phyloP scores from a whole-genome alignment of 2,329 filamentous ascomycete species.

The Fusarium napiforme region DNA sequence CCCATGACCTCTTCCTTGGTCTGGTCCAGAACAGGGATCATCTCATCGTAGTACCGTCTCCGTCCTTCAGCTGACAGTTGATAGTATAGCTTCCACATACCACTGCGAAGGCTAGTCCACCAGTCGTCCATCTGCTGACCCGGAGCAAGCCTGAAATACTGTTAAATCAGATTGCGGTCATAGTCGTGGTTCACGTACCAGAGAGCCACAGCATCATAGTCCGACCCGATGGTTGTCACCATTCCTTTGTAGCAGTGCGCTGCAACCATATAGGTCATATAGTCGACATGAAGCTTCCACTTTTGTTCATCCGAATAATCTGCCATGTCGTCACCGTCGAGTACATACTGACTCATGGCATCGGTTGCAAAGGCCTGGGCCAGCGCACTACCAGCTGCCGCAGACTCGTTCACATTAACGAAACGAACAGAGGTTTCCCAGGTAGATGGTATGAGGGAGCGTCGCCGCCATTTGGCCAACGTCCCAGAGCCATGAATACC shows the following conservation, averaged over 20 bases:
- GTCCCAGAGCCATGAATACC: slow-evolving; percentile 22
- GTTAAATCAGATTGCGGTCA: neutral
- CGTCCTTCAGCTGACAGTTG: slow-evolving; percentile 78
- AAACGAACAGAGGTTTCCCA: slow-evolving; percentile 70
- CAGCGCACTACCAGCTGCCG: slow-evolving; percentile 76
- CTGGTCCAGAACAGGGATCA: slow-evolving; percentile 78
- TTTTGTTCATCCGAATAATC: slow-evolving; percentile 72
- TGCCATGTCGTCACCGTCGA: slow-evolving; percentile 75
- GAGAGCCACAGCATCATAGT: slow-evolving; percentile 81
- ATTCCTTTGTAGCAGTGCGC: slow-evolving; percentile 79
- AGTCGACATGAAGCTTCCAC: slow-evolving; percentile 80
- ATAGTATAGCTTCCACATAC: slow-evolving; percentile 81
- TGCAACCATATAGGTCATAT: slow-evolving; percentile 81
- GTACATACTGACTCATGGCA: slow-evolving; percentile 78
- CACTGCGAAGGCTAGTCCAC: slow-evolving; percentile 76
- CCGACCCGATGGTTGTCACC: slow-evolving; percentile 77
- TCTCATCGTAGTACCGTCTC: slow-evolving; percentile 79
- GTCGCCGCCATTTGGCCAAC: slow-evolving; percentile 47
- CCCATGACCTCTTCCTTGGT: slow-evolving; percentile 78
- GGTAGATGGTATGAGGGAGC: slow-evolving; percentile 62
- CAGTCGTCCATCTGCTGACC: slow-evolving; percentile 78
- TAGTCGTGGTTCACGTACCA: slow-evolving; percentile 67
- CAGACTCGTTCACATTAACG: slow-evolving; percentile 74
- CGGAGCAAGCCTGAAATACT: slow-evolving; percentile 73
- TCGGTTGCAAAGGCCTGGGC: slow-evolving; percentile 83